phyloP scores from a whole-genome alignment of 768 basidiomycete genomes.

The Lactarius akahatsu region DNA sequence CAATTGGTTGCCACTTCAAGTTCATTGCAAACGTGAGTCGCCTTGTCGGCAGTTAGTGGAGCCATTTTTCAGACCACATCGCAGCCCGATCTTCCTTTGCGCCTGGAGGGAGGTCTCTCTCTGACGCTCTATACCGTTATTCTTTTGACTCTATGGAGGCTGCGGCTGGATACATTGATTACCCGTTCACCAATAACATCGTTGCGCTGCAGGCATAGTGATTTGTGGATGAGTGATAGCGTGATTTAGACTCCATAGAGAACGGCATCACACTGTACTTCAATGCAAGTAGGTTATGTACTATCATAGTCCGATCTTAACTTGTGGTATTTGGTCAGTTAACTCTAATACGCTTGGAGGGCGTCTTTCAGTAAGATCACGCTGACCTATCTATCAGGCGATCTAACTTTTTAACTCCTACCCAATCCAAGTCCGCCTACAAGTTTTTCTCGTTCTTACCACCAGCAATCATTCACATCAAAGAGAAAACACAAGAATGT shows the following conservation, averaged over 20 bases:
- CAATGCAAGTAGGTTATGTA: too few relatives aligned
- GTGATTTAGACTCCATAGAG: not conserved
- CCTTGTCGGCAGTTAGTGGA: not conserved
- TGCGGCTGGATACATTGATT: not conserved
- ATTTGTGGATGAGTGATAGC: not conserved
- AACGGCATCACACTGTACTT: not conserved
- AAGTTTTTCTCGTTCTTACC: not conserved
- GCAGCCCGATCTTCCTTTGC: not conserved
- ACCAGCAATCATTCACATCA: not conserved
- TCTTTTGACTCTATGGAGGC: not conserved
- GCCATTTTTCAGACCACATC: not conserved
- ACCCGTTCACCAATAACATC: not conserved
- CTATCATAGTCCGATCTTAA: too few relatives aligned
- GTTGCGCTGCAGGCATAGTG: not conserved
- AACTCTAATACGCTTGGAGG: too few relatives aligned
- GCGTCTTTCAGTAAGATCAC: not conserved
- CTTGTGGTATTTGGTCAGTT: too few relatives aligned
- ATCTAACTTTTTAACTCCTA: not conserved
- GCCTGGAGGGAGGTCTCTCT: not conserved
- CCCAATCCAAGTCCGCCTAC: not conserved
- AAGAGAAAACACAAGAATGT: constrained; percentile 38
- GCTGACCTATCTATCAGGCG: not conserved
- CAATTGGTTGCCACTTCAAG: not conserved
- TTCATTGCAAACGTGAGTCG: not conserved
- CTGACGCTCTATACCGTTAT: not conserved